A percentile compares a stretch with the other conserved stretches of the same genome.
Conservation (phyloP, 2,329 filamentous ascomycete species). For the Colletotrichum lentis region DNA sequence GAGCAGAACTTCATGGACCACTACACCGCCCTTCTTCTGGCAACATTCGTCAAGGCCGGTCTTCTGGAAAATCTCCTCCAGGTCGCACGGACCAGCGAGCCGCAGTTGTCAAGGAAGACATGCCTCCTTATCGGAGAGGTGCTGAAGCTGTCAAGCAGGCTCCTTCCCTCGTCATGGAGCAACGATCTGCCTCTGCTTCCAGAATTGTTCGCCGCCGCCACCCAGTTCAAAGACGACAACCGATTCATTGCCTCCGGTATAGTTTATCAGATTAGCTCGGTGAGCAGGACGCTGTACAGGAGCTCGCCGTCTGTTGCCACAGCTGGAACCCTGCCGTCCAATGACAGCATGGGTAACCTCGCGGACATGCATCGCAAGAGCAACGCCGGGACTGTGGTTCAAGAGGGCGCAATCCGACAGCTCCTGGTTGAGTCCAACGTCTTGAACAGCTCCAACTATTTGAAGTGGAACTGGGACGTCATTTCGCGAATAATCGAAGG, state of each 20-base stretch:
- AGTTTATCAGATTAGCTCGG: constrained; percentile 97
- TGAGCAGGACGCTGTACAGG: constrained; percentile 89
- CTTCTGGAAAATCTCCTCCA: constrained; percentile 69
- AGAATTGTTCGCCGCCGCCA: constrained; percentile 80
- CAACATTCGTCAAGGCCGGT: constrained; percentile 83
- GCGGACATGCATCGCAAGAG: constrained; percentile 65
- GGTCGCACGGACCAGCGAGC: constrained; percentile 72
- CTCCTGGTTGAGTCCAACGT: constrained; percentile 81
- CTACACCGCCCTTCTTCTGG: constrained; percentile 88
- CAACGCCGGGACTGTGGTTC: constrained; percentile 57
- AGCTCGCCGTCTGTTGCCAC: constrained; percentile 62
- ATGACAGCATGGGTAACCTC: constrained; percentile 58
- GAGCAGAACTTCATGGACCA: constrained; percentile 91
- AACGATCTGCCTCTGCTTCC: constrained; percentile 87
- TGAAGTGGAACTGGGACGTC: constrained; percentile 98
- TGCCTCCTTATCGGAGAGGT: constrained; percentile 91
- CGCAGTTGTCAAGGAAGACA: constrained; percentile 82
- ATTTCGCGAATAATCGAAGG: constrained; percentile 92
- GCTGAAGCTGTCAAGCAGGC: constrained; percentile 84
- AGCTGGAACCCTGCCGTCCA: constrained; percentile 50
- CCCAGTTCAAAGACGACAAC: constrained; percentile 73
- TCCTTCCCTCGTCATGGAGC: constrained; percentile 84
- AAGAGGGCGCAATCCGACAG: constrained; percentile 71
- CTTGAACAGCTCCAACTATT: constrained; percentile 85
- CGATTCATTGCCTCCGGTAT: constrained; percentile 86